These are phyloP conservation scores for Eimeria praecox DNA, from an alignment of 169 alveolate genomes.

Conservation along the genomic window DNA sequence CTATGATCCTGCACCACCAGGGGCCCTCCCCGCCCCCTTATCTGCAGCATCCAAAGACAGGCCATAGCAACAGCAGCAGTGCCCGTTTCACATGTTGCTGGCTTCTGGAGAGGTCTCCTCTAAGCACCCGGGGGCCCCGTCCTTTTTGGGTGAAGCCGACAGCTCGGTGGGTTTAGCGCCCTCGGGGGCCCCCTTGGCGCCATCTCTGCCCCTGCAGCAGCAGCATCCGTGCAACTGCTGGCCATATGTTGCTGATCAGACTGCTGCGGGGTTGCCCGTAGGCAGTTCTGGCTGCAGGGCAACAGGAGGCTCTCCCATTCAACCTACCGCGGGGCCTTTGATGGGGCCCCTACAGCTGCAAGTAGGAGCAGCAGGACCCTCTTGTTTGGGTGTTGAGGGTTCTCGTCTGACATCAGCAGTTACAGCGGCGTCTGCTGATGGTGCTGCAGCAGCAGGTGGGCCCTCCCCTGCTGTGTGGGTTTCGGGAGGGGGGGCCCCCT, in stretches of 20 bases:
- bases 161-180: not conserved
- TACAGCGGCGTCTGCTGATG: not conserved
- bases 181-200: slow-evolving; percentile 10
- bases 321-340: not conserved
- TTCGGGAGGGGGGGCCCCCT: slow-evolving; percentile 29
- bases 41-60: not conserved
- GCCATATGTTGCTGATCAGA: slow-evolving; percentile 29
- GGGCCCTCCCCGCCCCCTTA: slow-evolving; percentile 59
- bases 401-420: not conserved
- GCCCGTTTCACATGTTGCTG: slow-evolving; percentile 54
- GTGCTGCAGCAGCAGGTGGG: not conserved
- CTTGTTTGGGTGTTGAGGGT: slow-evolving; percentile 32
- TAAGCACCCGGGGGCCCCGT: slow-evolving; percentile 55
- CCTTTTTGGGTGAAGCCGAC: slow-evolving; percentile 51
- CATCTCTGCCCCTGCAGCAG: slow-evolving; percentile 53
- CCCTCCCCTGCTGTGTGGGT: slow-evolving; percentile 36
- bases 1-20: slow-evolving; percentile 53
- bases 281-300: slow-evolving; percentile 6
- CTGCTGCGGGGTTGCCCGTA: slow-evolving; percentile 10
- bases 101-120: slow-evolving; percentile 43
- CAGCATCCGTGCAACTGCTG: slow-evolving; percentile 59
- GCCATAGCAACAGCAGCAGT: not conserved
- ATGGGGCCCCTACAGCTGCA: slow-evolving; percentile 8
- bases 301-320: slow-evolving; percentile 10
- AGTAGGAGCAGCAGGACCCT: slow-evolving; percentile 19